Base-by-base conservation (phyloP, 2,329 filamentous ascomycete species). In the Fusarium beomiforme region DNA sequence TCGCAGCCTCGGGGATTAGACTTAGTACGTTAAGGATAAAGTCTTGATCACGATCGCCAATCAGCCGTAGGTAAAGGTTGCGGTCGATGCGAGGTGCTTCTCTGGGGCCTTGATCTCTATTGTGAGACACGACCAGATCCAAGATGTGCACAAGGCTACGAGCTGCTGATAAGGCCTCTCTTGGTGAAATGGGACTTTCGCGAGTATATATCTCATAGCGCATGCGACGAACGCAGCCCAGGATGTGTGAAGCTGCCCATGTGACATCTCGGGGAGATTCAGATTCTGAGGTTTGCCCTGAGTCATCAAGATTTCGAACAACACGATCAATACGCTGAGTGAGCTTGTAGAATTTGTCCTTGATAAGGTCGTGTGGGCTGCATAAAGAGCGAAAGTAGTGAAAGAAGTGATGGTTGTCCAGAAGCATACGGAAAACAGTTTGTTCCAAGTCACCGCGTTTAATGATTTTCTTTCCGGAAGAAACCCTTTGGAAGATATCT, bases 321-420 rank as follows among this genome's bases (percentile, higher is more conserved):
- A 87, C 83, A 14, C 81, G 81, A 47, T 83, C 81, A 14, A 85
- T 81, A 12, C 86, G 84, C 66, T 85, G 83, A 42, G 83, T 81
- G 21, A 88, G 83, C 49, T 82, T 83, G 51, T 83, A 81, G 64
- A 88, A 88, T 6, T 81, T 81, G 66, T 86, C 83, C 42, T 82
- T 82, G 36, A 84, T 79, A 26, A 79, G 78, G 61, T 86, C 85
- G 49, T 79, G 77, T 5, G 86, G 80, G n/a, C 79, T 78, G 58
- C 85, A 81, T 12, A 83, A 79, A 19, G 82, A 81, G 47, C 84
- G 80, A 64, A 89, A 85, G 78, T 87, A 85, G 55, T 85, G 80
- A 74, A 89, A 87, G 78, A 89, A 85, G 42, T 85, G 83, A 75
- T 87, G 81, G 71, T 88, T 88, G 67, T 84, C 81, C 24, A 88